A percentile compares a stretch with the other conserved stretches of the same genome.
These are phyloP conservation scores for Pythium rishiriense DNA, from an alignment of 352 stramenopile species.

Conservation along the genomic window DNA sequence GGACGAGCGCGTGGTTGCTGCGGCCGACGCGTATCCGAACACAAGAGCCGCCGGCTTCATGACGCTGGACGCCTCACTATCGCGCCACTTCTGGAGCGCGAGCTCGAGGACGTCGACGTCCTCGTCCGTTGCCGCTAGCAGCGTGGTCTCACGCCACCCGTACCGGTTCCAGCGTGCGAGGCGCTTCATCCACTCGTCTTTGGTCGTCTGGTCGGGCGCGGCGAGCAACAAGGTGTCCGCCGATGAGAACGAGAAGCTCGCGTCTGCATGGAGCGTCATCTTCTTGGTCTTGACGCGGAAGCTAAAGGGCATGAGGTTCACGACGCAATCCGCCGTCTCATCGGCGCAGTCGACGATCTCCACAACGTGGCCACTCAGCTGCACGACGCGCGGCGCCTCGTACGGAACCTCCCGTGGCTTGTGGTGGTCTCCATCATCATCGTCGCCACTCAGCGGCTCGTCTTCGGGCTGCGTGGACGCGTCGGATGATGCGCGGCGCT, in stretches of 20 bases:
- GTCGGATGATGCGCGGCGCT: slow-evolving; percentile 20
- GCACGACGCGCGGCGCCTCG: slow-evolving; percentile 37
- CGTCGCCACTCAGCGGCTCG: slow-evolving; percentile 19
- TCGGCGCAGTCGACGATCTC: slow-evolving; percentile 52
- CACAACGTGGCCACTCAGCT: slow-evolving; percentile 62
- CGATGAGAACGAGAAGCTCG: slow-evolving; percentile 27
- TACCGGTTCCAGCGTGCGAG: slow-evolving; percentile 70
- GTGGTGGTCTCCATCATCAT: not conserved
- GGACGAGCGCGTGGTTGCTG: slow-evolving; percentile 23
- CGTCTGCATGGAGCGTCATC: slow-evolving; percentile 40
- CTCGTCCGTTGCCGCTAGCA: slow-evolving; percentile 38
- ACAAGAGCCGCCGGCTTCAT: slow-evolving; percentile 22
- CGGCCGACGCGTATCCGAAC: slow-evolving; percentile 20
- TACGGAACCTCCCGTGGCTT: slow-evolving; percentile 18
- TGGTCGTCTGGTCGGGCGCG: slow-evolving; percentile 41
- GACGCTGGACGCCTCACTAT: slow-evolving; percentile 22
- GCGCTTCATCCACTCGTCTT: slow-evolving; percentile 66
- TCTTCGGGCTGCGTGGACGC: slow-evolving; percentile 33
- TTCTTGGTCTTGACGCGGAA: slow-evolving; percentile 65
- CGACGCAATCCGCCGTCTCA: slow-evolving; percentile 36
- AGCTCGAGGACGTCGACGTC: slow-evolving; percentile 46
- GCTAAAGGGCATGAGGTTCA: slow-evolving; percentile 40
- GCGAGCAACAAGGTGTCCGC: slow-evolving; percentile 59
- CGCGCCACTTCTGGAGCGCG: slow-evolving; percentile 34
- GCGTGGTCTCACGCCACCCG: slow-evolving; percentile 58